phyloP scores from a whole-genome alignment of 2,329 filamentous ascomycete species.

The Aspergillus pseudotamarii region DNA sequence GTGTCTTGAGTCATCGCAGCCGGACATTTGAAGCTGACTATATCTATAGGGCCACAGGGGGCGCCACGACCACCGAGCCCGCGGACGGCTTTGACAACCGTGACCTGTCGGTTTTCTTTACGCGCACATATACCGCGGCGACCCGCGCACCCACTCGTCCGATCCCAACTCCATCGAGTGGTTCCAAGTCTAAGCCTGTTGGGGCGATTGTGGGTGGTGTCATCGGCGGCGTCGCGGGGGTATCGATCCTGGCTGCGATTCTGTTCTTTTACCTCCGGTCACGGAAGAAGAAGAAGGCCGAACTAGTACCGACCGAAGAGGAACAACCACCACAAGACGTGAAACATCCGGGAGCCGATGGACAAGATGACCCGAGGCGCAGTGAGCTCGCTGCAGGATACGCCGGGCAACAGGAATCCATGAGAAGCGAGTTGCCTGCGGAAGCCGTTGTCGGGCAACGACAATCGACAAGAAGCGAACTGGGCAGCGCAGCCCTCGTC shows the following conservation, averaged over 20 bases:
- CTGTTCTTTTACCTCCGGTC: neutral
- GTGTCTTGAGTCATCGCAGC: neutral
- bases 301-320: neutral
- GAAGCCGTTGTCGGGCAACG: neutral
- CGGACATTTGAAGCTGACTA: neutral
- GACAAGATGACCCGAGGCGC: neutral
- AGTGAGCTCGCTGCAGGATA: neutral
- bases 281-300: neutral
- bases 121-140: neutral
- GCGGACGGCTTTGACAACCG: neutral
- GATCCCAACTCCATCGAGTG: neutral
- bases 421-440: neutral
- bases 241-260: neutral
- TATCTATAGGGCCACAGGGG: neutral
- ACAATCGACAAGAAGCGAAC: neutral
- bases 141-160: neutral
- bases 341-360: neutral
- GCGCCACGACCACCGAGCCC: neutral
- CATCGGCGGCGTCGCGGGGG: neutral
- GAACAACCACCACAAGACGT: neutral
- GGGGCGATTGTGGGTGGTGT: conserved; percentile 5
- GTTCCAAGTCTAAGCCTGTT: neutral
- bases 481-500: neutral
- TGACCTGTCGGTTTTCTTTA: conserved; percentile 5
- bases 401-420: neutral